phyloP scores from a whole-genome alignment of 345 rosid species.

The Erysimum cheiranthoides region DNA sequence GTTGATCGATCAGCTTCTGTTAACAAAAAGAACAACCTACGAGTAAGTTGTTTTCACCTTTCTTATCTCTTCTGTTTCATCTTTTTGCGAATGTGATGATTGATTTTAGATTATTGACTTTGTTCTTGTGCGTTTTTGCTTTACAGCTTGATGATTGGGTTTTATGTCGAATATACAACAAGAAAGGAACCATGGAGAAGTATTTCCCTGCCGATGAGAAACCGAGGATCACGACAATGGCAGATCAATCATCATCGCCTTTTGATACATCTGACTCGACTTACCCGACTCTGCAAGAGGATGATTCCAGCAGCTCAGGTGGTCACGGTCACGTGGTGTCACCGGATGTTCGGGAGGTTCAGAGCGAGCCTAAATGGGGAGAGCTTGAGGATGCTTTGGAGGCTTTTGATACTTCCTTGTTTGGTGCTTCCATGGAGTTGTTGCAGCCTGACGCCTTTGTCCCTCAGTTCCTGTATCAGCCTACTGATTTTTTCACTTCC shows the following conservation, averaged over 20 bases:
- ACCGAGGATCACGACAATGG: constrained; percentile 28
- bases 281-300: constrained; percentile 57
- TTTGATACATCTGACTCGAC: constrained; percentile 71
- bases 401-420: constrained; percentile 49
- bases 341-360: constrained; percentile 67
- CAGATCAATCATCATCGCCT: constrained; percentile 35
- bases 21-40: constrained; percentile 57
- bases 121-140: constrained; percentile 1
- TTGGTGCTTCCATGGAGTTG: constrained; percentile 45
- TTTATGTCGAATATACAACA: constrained; percentile 84
- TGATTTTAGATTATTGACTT: constrained; percentile 6
- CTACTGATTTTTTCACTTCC: constrained; percentile 30
- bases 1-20: constrained; percentile 78
- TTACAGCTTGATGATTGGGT: constrained; percentile 93
- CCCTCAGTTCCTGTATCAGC: constrained; percentile 56
- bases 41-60: constrained; percentile 56
- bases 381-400: constrained; percentile 47
- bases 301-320: constrained; percentile 81
- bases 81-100: neutral
- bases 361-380: constrained; percentile 64
- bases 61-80: neutral
- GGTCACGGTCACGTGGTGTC: constrained; percentile 79
- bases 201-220: constrained; percentile 41
- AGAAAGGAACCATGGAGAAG: constrained; percentile 81
- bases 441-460: constrained; percentile 60